Conservation (phyloP, 805 yeast genomes). For the Lachancea thermotolerans region DNA sequence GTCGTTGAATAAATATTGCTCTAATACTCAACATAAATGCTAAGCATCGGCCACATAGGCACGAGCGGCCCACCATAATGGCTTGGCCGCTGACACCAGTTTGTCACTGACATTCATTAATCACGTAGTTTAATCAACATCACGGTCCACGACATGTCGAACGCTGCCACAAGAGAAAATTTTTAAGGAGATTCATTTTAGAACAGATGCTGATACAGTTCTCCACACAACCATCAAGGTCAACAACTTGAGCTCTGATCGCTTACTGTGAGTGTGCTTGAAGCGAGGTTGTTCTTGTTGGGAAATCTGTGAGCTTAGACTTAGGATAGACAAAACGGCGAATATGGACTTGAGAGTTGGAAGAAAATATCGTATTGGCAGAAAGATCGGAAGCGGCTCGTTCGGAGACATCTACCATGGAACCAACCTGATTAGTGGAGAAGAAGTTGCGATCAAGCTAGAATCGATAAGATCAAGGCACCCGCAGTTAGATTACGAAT, state of each 20-base stretch:
- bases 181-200: slow-evolving; percentile 1
- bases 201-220: not conserved
- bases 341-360: slow-evolving; percentile 78
- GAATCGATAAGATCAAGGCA: slow-evolving; percentile 88
- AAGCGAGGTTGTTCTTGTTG: not conserved
- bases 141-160: too few species aligned
- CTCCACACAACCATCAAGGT: not conserved
- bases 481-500: slow-evolving; percentile 95
- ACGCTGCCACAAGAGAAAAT: slow-evolving; percentile 4
- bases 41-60: too few species aligned
- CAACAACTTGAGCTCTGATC: not conserved
- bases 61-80: too few species aligned
- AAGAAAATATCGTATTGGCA: slow-evolving; percentile 86
- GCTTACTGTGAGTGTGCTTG: not conserved
- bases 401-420: slow-evolving; percentile 95
- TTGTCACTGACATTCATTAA: too few species aligned
- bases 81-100: too few species aligned
- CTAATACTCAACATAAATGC: too few species aligned
- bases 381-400: slow-evolving; percentile 95
- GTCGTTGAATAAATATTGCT: too few species aligned
- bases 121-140: too few species aligned
- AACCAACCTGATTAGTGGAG: slow-evolving; percentile 90
- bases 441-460: slow-evolving; percentile 93
- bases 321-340: not conserved
- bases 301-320: not conserved